Evolutionary conservation across 225 moss, liverwort and hornwort genomes (phyloP), one percentile per base, ranked within the genome.

Genomic region (Physcomitrium patens): DNA sequence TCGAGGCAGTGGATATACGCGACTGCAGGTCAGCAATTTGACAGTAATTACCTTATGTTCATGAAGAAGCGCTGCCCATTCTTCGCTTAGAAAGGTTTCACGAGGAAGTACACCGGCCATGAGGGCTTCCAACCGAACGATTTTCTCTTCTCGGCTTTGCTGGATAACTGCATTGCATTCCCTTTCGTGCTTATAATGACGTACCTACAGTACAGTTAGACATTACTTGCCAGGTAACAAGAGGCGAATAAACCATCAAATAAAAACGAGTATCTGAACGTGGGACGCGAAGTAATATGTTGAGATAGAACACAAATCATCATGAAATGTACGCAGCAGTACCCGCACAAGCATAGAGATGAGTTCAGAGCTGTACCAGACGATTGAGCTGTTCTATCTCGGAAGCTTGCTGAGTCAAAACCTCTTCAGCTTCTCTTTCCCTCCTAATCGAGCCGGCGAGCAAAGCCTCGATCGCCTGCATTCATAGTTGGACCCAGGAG

Each of bases 361-460:
- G 22, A 31, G 70, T 51, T 3, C 2, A 63, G 26, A 19, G 26
- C 8, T 3, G 16, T 89, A 99, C 99, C 99, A 99, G 74, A 16
- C 99, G 99, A 49, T 99, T 95, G 7, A 99, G 82, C 81, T 99
- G 99, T 78, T 95, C 99, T 18, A 99, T 93, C 68, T 99, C 99
- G 49, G 99, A 93, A 18, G 95, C 91, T 77, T 95, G 99, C 76
- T 89, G 91, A 49, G 78, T 88, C 90, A 87, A 86, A 37, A 83
- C 89, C 80, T 91, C 99, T 83, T 99, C 99, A 7, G 92, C 95
- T n/a, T 83, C 77, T 66, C 89, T 87, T 70, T 99, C 99, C 68
- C 99, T 89, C 76, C 99, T 81, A 12, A 99, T 99, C 19, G 99
- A 90, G 46, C 99, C 99, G 1, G 99, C 86, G 46, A 99, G 80